A percentile compares a stretch with the other conserved stretches of the same genome.
Conservation (phyloP, 2,329 filamentous ascomycete species). For the Lachnellula occidentalis region DNA sequence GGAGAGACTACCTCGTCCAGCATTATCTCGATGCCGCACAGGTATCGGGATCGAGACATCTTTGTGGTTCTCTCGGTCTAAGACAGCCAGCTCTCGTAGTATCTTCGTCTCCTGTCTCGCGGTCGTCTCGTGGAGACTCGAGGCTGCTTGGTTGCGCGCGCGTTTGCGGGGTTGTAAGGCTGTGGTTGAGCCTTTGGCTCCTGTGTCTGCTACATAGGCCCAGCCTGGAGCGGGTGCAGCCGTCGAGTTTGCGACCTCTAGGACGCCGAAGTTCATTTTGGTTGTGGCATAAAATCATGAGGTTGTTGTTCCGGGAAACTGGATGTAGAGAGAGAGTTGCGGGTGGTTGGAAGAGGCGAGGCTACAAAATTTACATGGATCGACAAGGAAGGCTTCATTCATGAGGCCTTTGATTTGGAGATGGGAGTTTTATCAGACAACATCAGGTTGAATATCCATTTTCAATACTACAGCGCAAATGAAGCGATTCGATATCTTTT, state of each 20-base stretch:
- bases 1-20: conserved; percentile 33
- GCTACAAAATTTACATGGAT: conserved; percentile 4
- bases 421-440: not conserved
- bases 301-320: not conserved
- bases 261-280: conserved; percentile 70
- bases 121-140: conserved; percentile 59
- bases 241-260: conserved; percentile 70
- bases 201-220: conserved; percentile 80
- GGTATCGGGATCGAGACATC: conserved; percentile 69
- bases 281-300: conserved; percentile 9
- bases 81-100: conserved; percentile 71
- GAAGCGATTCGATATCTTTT: conserved; percentile 16
- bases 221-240: conserved; percentile 75
- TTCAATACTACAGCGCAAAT: conserved; percentile 15
- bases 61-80: conserved; percentile 73
- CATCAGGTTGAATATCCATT: conserved; percentile 8
- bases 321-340: not conserved
- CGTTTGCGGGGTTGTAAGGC: conserved; percentile 60
- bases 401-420: not conserved
- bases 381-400: not conserved
- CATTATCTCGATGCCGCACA: conserved; percentile 43
- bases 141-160: conserved; percentile 48
- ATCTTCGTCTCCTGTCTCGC: conserved; percentile 80
- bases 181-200: conserved; percentile 51
- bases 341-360: conserved; percentile 12